A percentile compares a stretch with the other conserved stretches of the same genome.
These are phyloP conservation scores for Xylaria sp. DNA, from an alignment of 2,329 filamentous ascomycete species.

Conservation along the genomic window DNA sequence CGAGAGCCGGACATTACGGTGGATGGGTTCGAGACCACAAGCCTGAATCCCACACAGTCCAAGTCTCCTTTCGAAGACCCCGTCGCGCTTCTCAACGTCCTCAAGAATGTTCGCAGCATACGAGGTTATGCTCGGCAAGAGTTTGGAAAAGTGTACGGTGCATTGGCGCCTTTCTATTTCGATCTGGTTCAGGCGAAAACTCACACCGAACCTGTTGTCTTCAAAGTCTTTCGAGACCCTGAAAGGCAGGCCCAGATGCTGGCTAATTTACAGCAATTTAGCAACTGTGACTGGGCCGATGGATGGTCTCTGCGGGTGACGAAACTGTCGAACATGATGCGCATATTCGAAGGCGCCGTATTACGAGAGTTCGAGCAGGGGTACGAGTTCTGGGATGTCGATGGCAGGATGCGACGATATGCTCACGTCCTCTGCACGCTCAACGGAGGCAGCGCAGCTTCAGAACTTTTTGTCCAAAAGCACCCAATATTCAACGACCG, in stretches of 20 bases:
- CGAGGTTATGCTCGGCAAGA: constrained; percentile 82
- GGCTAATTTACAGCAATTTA: constrained; percentile 71
- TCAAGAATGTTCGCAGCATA: constrained; percentile 69
- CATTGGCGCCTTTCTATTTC: constrained; percentile 80
- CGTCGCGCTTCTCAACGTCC: constrained; percentile 59
- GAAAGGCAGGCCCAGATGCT: constrained; percentile 89
- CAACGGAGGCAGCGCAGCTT: constrained; percentile 71
- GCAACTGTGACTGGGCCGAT: constrained; percentile 71
- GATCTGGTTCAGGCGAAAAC: constrained; percentile 68
- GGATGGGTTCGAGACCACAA: constrained; percentile 78
- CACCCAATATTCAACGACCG: constrained; percentile 76
- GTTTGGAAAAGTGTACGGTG: constrained; percentile 86
- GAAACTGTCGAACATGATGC: constrained; percentile 67
- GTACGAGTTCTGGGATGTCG: constrained; percentile 81
- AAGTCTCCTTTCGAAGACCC: constrained; percentile 52
- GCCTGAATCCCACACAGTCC: constrained; percentile 42
- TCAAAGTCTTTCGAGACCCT: constrained; percentile 80
- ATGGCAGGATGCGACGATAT: constrained; percentile 83
- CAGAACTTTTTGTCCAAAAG: constrained; percentile 84
- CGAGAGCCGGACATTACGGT: constrained; percentile 27
- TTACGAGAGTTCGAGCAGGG: constrained; percentile 89
- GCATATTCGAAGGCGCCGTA: constrained; percentile 85
- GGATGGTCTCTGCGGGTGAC: constrained; percentile 68
- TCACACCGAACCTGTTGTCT: constrained; percentile 76
- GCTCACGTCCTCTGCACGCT: constrained; percentile 77